Evolutionary conservation across 2,329 filamentous ascomycete species (phyloP), one percentile per base, ranked within the genome.

Genomic region (Cytospora leucostoma): DNA sequence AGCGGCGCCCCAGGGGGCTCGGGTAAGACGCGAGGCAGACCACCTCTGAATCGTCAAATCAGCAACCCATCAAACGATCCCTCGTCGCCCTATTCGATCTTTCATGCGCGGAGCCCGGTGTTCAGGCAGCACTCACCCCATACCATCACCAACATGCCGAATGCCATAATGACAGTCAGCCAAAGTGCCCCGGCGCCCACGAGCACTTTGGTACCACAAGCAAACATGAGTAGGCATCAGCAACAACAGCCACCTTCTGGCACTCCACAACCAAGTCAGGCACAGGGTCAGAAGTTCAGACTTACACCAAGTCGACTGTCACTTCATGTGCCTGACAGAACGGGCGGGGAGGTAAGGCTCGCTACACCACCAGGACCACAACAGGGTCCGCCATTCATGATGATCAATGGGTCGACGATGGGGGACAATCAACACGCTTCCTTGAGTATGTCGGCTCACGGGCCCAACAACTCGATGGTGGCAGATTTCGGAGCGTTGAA

Each of bases 11-110:
- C 82, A 47, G 80, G 86, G 13, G 78, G 84, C 1, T 85, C 82
- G 5, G 88, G 89, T 2, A 96, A 93, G 73, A 82, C 90, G 15
- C 82, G 93, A 67, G 93, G 93, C 7, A 82, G 93, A 64, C 93
- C 93, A 50, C 91, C 92, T 0, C 90, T 88, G 62, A 91, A 89
- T 69, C 84, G 87, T 10, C 63, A 61, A 34, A 44, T 44, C 11
- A 65, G 60, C 33, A 83, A 81, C n/a, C 59, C 66, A 13, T 69
- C 78, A 69, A 64, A 73, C 70, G 65, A 81, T 82, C 57, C 49
- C 32, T 40, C 62, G 21, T 86, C 86, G 0, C 86, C 89, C 0
- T 91, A 88, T 68, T 87, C 87, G 5, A 88, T 89, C 0, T 90
- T 90, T 67, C 87, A 88, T 12, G 70, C 75, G 4, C 85, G 84